Evolutionary conservation across 176 grass and related monocot species (phyloP).

Genomic region (Oryza rufipogon): DNA sequence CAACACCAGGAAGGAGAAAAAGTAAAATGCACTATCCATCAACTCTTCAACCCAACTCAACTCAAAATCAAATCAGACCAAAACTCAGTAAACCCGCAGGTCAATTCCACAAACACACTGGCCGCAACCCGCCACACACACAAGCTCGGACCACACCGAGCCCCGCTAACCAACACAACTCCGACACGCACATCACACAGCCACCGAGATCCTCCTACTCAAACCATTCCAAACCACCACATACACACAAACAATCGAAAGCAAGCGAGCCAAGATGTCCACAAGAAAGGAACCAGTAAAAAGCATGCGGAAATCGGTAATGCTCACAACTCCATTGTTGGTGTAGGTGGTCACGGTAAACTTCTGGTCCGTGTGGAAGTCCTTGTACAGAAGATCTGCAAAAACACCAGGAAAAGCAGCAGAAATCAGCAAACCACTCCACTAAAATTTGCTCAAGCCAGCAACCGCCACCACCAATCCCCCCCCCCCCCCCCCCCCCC

Average conservation of each 20-base stretch:
- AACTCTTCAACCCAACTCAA: background rate
- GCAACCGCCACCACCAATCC: background rate
- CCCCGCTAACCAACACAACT: background rate
- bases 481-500: too few species aligned
- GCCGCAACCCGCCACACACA: background rate
- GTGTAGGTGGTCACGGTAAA: conserved; percentile 57
- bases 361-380: conserved; percentile 64
- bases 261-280: background rate
- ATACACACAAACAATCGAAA: background rate
- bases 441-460: background rate
- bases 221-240: background rate
- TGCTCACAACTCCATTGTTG: conserved; percentile 65
- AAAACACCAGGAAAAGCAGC: background rate
- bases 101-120: background rate
- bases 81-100: background rate
- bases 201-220: conserved; percentile 3
- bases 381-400: conserved; percentile 69
- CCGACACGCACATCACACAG: background rate
- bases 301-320: background rate
- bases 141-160: background rate
- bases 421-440: background rate
- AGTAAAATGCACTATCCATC: background rate
- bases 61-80: conserved; percentile 5
- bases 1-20: background rate
- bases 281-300: background rate